Conservation (phyloP, 1,284 basidiomycete species). For the Waitea zeae region DNA sequence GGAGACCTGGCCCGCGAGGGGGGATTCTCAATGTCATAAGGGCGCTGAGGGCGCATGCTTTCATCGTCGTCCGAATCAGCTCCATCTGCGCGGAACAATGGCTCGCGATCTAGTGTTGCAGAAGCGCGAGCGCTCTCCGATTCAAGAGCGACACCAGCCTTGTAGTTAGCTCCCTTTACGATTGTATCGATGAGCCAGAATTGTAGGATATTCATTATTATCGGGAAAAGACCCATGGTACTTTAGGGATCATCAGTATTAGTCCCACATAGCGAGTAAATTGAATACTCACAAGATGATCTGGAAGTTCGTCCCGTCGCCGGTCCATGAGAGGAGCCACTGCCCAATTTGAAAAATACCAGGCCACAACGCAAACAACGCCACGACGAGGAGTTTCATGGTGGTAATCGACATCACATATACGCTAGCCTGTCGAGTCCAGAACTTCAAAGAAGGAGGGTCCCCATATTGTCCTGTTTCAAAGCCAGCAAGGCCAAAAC, state of each 20-base stretch:
- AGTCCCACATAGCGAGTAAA: slow-evolving; percentile 2
- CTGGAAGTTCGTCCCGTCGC: slow-evolving; percentile 46
- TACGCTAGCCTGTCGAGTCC: slow-evolving; percentile 72
- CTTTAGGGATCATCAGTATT: slow-evolving; percentile 17
- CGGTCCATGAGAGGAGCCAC: slow-evolving; percentile 75
- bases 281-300: slow-evolving; percentile 63
- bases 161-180: slow-evolving; percentile 48
- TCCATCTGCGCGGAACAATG: slow-evolving; percentile 22
- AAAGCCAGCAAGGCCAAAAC: slow-evolving; percentile 56
- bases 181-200: slow-evolving; percentile 84
- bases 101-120: slow-evolving; percentile 27
- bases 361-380: slow-evolving; percentile 55
- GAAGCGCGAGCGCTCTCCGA: slow-evolving; percentile 17
- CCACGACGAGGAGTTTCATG: slow-evolving; percentile 85
- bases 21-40: slow-evolving; percentile 21
- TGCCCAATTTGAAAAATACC: slow-evolving; percentile 60
- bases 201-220: slow-evolving; percentile 84
- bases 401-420: slow-evolving; percentile 71
- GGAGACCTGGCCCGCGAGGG: slow-evolving; percentile 4
- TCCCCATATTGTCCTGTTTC: slow-evolving; percentile 78
- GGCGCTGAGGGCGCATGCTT: slow-evolving; percentile 7
- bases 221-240: slow-evolving; percentile 86
- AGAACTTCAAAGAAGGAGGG: slow-evolving; percentile 57
- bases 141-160: slow-evolving; percentile 18
- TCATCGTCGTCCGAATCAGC: slow-evolving; percentile 31